A percentile compares a stretch with the other conserved stretches of the same genome.
phyloP scores from a whole-genome alignment of 306 rosid genomes.

The Lagenaria siceraria region DNA sequence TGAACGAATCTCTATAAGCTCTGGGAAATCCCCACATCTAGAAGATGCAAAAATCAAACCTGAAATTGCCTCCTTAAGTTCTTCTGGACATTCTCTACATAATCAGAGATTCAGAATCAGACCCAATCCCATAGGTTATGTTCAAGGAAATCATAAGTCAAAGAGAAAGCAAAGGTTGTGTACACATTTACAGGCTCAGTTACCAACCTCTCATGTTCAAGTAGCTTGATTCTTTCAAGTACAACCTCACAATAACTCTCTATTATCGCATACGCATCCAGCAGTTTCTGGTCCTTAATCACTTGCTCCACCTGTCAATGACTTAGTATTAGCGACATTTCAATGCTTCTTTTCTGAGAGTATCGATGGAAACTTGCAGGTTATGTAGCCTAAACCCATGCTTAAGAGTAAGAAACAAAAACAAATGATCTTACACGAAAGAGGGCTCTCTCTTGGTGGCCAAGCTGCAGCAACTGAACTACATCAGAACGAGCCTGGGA shows the following conservation, averaged over 20 bases:
- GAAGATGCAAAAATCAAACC: constrained; percentile 65
- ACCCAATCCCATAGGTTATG: constrained; percentile 1
- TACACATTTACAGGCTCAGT: neutral
- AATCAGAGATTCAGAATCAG: neutral
- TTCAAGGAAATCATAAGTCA: constrained; percentile 25
- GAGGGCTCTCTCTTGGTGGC: constrained; percentile 65
- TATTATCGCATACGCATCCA: constrained; percentile 53
- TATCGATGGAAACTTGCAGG: neutral
- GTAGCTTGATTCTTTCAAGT: constrained; percentile 61
- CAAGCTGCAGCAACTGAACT: constrained; percentile 57
- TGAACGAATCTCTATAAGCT: constrained; percentile 68
- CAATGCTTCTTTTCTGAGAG: too few relatives aligned
- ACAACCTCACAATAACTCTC: constrained; percentile 60
- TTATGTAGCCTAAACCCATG: neutral
- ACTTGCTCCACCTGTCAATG: constrained; percentile 59
- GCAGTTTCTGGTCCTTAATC: constrained; percentile 70
- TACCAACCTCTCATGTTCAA: constrained; percentile 65
- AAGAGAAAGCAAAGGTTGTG: neutral
- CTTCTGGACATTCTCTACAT: constrained; percentile 66
- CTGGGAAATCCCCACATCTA: constrained; percentile 94
- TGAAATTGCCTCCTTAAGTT: constrained; percentile 59
- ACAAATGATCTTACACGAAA: constrained; percentile 39
- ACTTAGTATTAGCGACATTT: neutral
- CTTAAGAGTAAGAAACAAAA: neutral
- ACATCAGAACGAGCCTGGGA: constrained; percentile 56